Conservation (phyloP, 257 asterid genomes). For the Salvia miltiorrhiza region DNA sequence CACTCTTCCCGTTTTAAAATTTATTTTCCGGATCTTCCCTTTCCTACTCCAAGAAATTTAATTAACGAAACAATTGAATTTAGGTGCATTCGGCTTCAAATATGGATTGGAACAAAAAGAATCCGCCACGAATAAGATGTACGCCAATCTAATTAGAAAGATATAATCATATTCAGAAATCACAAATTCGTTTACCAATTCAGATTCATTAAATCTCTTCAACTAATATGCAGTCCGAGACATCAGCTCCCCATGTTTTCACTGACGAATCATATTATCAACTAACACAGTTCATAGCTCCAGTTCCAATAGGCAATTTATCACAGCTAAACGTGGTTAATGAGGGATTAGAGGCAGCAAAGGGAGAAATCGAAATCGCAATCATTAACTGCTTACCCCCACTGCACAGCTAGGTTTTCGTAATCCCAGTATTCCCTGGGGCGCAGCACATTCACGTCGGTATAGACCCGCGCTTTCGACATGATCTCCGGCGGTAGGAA, state of each 20-base stretch:
- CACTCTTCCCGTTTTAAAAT: neutral
- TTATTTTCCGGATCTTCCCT: neutral
- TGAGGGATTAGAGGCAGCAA: neutral
- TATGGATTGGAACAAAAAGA: neutral
- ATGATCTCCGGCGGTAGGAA: conserved; percentile 46
- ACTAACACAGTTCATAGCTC: neutral
- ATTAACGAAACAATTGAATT: neutral
- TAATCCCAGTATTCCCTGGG: conserved; percentile 77
- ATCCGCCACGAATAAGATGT: neutral
- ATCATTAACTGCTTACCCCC: conserved; percentile 44
- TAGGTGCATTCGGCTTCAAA: neutral
- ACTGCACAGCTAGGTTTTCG: conserved; percentile 60
- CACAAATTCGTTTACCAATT: neutral
- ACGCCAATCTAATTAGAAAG: neutral
- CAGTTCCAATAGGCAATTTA: neutral
- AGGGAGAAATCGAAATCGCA: neutral
- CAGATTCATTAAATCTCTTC: neutral
- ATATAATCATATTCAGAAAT: neutral
- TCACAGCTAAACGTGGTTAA: neutral
- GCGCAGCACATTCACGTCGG: conserved; percentile 65
- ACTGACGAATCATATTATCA: neutral
- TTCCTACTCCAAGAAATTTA: neutral
- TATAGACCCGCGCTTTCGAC: conserved; percentile 72
- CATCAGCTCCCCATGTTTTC: neutral
- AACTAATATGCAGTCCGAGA: neutral